A percentile compares a stretch with the other conserved stretches of the same genome.
Conservation (phyloP, 164 flowering plant genomes). For the Vitis labrusca region DNA sequence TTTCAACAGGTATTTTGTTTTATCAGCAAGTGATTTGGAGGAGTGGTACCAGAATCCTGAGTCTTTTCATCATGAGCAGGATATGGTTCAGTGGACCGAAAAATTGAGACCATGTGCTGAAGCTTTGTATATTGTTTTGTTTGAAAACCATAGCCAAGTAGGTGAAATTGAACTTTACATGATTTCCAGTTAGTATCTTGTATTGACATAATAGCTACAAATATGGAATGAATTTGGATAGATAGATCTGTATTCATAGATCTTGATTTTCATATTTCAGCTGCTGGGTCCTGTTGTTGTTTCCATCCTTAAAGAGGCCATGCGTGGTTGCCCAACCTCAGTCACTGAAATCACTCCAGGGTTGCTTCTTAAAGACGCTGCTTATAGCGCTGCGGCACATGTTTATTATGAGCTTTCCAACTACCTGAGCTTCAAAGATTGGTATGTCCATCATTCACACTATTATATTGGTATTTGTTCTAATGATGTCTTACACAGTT, state of each 20-base stretch:
- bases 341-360: conserved; percentile 77
- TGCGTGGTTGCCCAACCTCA: conserved; percentile 78
- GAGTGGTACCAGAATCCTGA: conserved; percentile 91
- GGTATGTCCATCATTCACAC: conserved; percentile 38
- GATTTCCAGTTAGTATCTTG: conserved; percentile 1
- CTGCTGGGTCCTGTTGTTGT: conserved; percentile 92
- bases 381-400: conserved; percentile 94
- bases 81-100: conserved; percentile 93
- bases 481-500: not conserved
- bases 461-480: not conserved
- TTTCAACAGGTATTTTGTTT: conserved; percentile 79
- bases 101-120: conserved; percentile 98
- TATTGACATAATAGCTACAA: not conserved
- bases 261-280: conserved; percentile 38
- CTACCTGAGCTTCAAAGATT: conserved; percentile 86
- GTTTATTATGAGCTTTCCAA: conserved; percentile 92
- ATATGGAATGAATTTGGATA: not conserved
- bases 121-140: conserved; percentile 90
- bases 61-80: conserved; percentile 95
- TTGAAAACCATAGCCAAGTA: conserved; percentile 90
- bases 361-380: conserved; percentile 96
- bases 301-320: conserved; percentile 91
- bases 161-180: conserved; percentile 14
- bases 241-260: conserved; percentile 3
- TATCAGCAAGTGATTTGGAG: conserved; percentile 78